Percentiles rank a stretch among this genome's conserved stretches.
These are phyloP conservation scores for Massariosphaeria phaeospora DNA, from an alignment of 495 filamentous ascomycete species.

Conservation along the genomic window DNA sequence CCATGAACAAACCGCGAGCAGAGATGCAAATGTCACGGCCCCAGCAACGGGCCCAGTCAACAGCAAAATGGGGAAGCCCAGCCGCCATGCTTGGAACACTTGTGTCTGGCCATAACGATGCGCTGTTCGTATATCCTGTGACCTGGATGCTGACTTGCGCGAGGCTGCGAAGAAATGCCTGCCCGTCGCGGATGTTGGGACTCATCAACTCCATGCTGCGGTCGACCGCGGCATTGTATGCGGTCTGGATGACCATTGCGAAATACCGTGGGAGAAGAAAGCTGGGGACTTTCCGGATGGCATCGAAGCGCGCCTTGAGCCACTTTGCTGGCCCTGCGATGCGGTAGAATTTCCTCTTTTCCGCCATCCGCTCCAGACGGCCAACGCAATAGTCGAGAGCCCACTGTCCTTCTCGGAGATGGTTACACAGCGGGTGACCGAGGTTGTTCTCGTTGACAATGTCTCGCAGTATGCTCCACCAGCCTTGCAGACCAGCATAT, in stretches of 20 bases:
- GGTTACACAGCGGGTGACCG: slow-evolving; percentile 86
- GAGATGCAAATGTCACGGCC: slow-evolving; percentile 97
- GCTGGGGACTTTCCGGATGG: slow-evolving; percentile 74
- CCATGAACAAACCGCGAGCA: slow-evolving; percentile 79
- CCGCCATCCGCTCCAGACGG: slow-evolving; percentile 66
- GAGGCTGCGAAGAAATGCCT: slow-evolving; percentile 78
- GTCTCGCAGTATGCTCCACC: slow-evolving; percentile 89
- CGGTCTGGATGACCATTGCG: slow-evolving; percentile 77
- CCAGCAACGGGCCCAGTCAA: slow-evolving; percentile 94
- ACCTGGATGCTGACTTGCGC: slow-evolving; percentile 87
- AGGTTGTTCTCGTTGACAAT: slow-evolving; percentile 87
- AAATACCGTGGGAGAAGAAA: slow-evolving; percentile 93
- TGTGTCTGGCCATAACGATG: slow-evolving; percentile 81
- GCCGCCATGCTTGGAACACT: slow-evolving; percentile 83
- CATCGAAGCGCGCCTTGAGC: slow-evolving; percentile 78
- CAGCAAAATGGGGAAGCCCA: slow-evolving; percentile 90
- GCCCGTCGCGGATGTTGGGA: slow-evolving; percentile 68
- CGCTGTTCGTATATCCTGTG: slow-evolving; percentile 81
- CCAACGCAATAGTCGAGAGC: slow-evolving; percentile 83
- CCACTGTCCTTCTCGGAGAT: slow-evolving; percentile 90
- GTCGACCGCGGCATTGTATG: slow-evolving; percentile 77
- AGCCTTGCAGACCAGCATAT: slow-evolving; percentile 95
- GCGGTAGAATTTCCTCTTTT: slow-evolving; percentile 54
- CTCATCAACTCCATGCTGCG: slow-evolving; percentile 72
- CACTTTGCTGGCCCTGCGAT: slow-evolving; percentile 65